A percentile compares a stretch with the other conserved stretches of the same genome.
Conservation (phyloP, 2,329 filamentous ascomycete species). For the Cryphonectria nitschkei region DNA sequence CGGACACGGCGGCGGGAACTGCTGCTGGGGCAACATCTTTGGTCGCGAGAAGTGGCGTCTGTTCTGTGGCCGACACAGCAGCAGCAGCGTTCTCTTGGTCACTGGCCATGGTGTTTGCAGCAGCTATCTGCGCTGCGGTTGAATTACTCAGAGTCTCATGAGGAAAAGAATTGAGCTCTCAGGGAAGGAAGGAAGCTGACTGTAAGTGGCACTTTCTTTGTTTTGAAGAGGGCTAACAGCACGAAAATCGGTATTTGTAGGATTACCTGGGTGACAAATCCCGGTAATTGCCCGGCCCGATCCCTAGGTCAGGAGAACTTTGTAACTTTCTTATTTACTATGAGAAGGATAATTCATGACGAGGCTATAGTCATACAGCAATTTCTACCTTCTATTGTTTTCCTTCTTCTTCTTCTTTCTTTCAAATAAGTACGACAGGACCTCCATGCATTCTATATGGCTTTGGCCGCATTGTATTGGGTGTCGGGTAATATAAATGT, state of each 20-base stretch:
- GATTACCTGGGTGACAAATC: neutral
- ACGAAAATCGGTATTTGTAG: neutral
- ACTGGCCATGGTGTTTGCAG: neutral
- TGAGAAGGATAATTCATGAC: neutral
- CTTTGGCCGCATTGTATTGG: no score
- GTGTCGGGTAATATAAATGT: no score
- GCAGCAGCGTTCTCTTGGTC: neutral
- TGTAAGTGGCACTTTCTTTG: neutral
- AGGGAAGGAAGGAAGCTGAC: neutral
- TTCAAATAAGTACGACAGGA: no score
- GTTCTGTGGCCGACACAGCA: conserved; percentile 32
- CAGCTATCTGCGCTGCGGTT: neutral
- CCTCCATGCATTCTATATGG: neutral
- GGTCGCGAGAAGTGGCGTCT: conserved; percentile 38
- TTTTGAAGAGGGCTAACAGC: neutral
- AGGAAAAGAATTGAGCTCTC: neutral
- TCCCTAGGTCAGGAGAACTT: neutral
- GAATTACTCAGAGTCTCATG: neutral
- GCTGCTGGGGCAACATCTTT: conserved; percentile 29
- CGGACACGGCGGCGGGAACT: conserved; percentile 23
- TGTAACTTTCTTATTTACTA: no score
- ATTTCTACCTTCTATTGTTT: no score
- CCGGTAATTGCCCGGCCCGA: neutral
- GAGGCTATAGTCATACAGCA: neutral
- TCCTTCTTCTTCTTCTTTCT: no score